Base-by-base conservation (phyloP, 2,329 filamentous ascomycete genomes). In the Pseudogymnoascus sp. region DNA sequence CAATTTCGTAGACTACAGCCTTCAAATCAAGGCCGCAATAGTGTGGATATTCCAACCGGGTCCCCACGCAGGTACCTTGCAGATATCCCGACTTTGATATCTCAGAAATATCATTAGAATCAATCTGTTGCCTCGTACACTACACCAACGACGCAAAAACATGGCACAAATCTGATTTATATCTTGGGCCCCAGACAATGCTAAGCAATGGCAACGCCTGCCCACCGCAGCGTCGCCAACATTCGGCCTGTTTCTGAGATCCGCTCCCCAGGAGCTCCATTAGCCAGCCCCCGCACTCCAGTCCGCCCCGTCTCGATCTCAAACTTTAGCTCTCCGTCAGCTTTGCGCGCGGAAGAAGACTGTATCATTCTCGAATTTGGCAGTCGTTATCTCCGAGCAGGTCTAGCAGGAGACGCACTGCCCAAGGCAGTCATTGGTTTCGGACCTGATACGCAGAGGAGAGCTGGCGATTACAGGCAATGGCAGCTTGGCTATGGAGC, bases 321-420 rank as follows among this genome's bases (percentile, higher is more conserved):
- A 59, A 75, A 79, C 34, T 84, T 86, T 71, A 80, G 85, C 68
- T 83, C 84, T 53, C 79, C 85, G 67, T 83, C 85, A 65, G 76
- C 85, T 70, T 74, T 89, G 68, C 80, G 87, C 70, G 78, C 88
- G 70, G 92, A 96, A 70, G 95, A 99, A 71, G 95, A 97, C 68
- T 80, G 88, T 5, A 76, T 96, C 4, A 83, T 99, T 43, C 80
- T 97, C 61, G 92, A 97, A 73, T 74, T 97, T 37, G 93, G 92
- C 1, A 84, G 90, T 8, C 85, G 93, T 21, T 88, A 86, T 75
- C 75, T 97, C 25, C 86, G 89, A 49, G 88, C 89, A 8, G 95
- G 95, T 0, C 95, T 97, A 72, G 90, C 93, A 5, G 93, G 93
- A 61, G 93, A 96, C 74, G 83, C 87, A 46, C 77, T 80, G 2